Base-by-base conservation (phyloP, 2,329 filamentous ascomycete species). In the Cadophora gregata region DNA sequence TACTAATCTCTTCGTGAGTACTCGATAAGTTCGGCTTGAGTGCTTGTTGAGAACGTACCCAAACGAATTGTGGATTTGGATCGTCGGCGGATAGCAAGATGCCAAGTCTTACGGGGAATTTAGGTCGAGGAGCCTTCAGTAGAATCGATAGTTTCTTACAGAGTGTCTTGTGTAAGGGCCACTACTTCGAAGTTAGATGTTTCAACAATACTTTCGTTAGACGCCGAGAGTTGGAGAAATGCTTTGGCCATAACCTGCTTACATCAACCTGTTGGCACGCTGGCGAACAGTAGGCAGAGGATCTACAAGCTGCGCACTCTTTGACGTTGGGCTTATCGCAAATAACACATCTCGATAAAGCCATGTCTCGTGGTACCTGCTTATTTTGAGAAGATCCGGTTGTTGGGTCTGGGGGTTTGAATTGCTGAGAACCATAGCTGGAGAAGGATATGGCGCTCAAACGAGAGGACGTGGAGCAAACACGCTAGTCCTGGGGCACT, bases 281-380 rank as follows among this genome's bases (percentile, higher is more conserved):
- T n/a, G 31, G 58, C 6, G 62, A 64, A 53, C 62, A 64, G 53
- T 64, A 64, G 53, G 14, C 25, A 7, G 62, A n/a, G 38, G 62
- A 64, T 29, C 16, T 59, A n/a, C 62, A 64, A 24, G 24, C 9
- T 50, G 62, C 62, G 24, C 62, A 50, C 4, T 5, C 45, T 19
- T 64, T 58, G 29, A 38, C 53, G 7, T 29, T 29, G 21, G 25
- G 16, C 21, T 59, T 59, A 38, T 59, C 58, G 47, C 62, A 64
- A 27, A 64, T 50, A 27, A 42, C 29, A 36, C 62, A 64, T 8
- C 12, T 48, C 24, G 38, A 50, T 7, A 27, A 16, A n/a, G 53
- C 53, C 55, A 64, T 64, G 14, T 59, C 45, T 24, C 7, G 16
- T 38, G 29, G 21, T 3, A 8, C n/a, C 38, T 7, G 3, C 4